phyloP scores from a whole-genome alignment of 176 grass and related monocot species.

The Carex parvula region DNA sequence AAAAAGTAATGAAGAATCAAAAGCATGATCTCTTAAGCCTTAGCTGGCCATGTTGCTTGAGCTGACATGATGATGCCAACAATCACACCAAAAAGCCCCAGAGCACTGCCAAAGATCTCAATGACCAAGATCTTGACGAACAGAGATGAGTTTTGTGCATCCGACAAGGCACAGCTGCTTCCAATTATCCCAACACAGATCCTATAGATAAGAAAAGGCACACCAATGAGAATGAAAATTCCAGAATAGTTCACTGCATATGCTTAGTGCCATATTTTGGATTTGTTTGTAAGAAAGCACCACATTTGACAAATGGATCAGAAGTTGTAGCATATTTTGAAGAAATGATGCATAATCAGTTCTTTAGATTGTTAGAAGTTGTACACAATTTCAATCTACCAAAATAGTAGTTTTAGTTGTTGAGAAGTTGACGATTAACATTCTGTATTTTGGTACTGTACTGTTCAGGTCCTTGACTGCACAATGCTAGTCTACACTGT shows the following conservation, averaged over 20 bases:
- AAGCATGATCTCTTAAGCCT: conserved; percentile 29
- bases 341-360: background rate
- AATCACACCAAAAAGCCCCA: conserved; percentile 93
- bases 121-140: conserved; percentile 98
- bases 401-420: background rate
- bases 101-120: conserved; percentile 94
- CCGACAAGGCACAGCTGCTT: conserved; percentile 89
- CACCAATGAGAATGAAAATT: background rate
- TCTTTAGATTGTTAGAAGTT: background rate
- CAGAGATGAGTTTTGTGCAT: conserved; percentile 97
- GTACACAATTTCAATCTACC: background rate
- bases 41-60: conserved; percentile 90
- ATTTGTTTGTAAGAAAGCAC: background rate
- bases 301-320: background rate
- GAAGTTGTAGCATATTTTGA: background rate
- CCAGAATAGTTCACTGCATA: background rate
- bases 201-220: conserved; percentile 31
- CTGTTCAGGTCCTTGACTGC: background rate
- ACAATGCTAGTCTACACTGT: background rate
- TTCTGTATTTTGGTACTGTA: background rate
- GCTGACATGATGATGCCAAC: conserved; percentile 97
- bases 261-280: background rate
- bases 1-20: conserved; percentile 14
- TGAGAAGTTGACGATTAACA: background rate
- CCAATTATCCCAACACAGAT: conserved; percentile 95